These are phyloP conservation scores for Neonothopanus nambi DNA, from an alignment of 1,284 basidiomycete species.

Conservation along the genomic window DNA sequence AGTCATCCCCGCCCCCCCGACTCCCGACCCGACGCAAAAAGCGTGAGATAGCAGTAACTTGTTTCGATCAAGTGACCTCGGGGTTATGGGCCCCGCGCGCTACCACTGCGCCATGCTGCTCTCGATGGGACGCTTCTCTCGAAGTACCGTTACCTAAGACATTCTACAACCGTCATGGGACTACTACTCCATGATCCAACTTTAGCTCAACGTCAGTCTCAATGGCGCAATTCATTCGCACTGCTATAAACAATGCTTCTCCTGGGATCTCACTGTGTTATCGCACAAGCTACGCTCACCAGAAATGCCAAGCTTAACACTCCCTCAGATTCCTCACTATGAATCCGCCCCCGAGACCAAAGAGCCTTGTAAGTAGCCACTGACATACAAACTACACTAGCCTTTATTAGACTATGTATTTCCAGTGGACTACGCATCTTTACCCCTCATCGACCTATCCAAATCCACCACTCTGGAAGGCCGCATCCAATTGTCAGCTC, in stretches of 20 bases:
- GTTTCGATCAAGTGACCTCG: conserved; percentile 29
- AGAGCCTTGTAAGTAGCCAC: conserved; percentile 30
- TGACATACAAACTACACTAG: neutral
- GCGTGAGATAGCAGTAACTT: conserved; percentile 22
- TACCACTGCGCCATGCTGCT: conserved; percentile 23
- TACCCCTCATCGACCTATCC: conserved; percentile 64
- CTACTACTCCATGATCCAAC: too few relatives aligned
- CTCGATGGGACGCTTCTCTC: too few relatives aligned
- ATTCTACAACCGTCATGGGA: too few relatives aligned
- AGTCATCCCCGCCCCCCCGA: too few relatives aligned
- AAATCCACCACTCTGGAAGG: conserved; percentile 49
- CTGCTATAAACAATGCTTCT: too few relatives aligned
- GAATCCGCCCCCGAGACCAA: conserved; percentile 34
- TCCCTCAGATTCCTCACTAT: conserved; percentile 37
- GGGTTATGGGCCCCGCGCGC: conserved; percentile 28
- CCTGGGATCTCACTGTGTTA: too few relatives aligned
- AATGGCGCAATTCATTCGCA: too few relatives aligned
- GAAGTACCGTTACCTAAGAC: too few relatives aligned
- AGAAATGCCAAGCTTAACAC: conserved; percentile 10
- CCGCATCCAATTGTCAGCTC: conserved; percentile 43
- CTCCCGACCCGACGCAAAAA: too few relatives aligned
- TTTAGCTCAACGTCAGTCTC: too few relatives aligned
- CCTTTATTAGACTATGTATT: neutral
- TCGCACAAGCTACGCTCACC: too few relatives aligned
- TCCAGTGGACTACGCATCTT: conserved; percentile 50